Base-by-base conservation (phyloP, 371 early-diverging fungal genomes). In the Mucor piriformis region DNA sequence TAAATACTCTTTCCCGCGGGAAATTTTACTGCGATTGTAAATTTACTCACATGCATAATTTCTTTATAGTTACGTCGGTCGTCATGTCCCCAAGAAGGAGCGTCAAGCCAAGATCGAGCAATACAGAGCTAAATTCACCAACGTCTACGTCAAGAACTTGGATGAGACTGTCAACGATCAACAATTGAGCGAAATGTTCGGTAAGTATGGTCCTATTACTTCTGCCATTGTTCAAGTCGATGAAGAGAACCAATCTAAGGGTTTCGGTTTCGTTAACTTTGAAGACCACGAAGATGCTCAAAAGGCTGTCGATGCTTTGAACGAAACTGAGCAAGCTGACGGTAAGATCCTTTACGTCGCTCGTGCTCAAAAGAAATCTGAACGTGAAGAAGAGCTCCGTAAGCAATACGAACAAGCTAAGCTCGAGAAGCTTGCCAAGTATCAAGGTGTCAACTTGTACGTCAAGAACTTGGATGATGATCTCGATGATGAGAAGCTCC, bases 101-200 rank as follows among this genome's bases (percentile, higher is more conserved):
- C 97, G 95, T 72, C 86, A 88, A 78, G 87, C 90, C 71, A 97
- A 93, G 86, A 85, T 91, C 44, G 97, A 98, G 72, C 92, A 96
- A 84, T 73, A 87, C 71, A 88, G 92, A 70, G 82, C 93, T 59
- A 87, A 93, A 70, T 96, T 92, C 85, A 98, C 97, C 75, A 99
- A 99, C 84, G 87, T 99, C 56, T 99, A 96, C 82, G 90, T 99
- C 71, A 99, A 98, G 88, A 98, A 98, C 86, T 73, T 99, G 59
- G 94, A 93, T 60, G 81, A 87, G 56, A 81, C 84, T 47, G 88
- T 97, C 57, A 82, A 82, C 54, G 90, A 96, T 69, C 91, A 92
- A 13, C 88, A 91, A 69, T 87, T 99, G 63, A 68, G 76, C 40
- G 86, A 86, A 56, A 67, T 99, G 79, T 99, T 99, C 76, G 67